Conservation (phyloP, 805 yeast species). For the Torulaspora gathmanii region DNA sequence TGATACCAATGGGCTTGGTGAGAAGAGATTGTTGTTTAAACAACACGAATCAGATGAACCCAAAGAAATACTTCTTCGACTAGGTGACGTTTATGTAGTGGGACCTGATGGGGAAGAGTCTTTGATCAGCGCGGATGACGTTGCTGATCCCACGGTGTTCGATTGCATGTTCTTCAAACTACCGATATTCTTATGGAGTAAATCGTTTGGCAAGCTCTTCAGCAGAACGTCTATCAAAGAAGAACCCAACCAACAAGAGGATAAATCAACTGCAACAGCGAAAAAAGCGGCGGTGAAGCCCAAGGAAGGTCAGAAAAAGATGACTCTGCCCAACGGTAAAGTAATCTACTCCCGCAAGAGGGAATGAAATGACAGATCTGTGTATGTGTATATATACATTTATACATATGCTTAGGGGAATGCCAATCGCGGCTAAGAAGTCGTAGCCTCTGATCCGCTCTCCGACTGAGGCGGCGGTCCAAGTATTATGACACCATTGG, state of each 20-base stretch:
- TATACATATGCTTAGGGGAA: conserved; percentile 1
- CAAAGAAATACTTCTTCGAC: conserved; percentile 50
- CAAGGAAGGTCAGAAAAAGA: conserved; percentile 43
- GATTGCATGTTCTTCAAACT: conserved; percentile 45
- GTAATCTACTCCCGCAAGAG: conserved; percentile 43
- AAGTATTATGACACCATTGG: conserved; percentile 34
- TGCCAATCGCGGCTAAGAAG: not conserved
- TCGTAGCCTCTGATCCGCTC: not conserved
- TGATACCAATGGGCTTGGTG: conserved; percentile 53
- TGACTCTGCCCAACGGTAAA: conserved; percentile 58
- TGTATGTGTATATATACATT: conserved; percentile 3
- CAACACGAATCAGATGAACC: conserved; percentile 43
- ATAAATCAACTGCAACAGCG: conserved; percentile 7
- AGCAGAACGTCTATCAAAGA: conserved; percentile 8
- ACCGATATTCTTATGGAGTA: conserved; percentile 45
- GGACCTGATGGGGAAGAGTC: conserved; percentile 42
- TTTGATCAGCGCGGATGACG: conserved; percentile 45
- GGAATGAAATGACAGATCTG: conserved; percentile 3
- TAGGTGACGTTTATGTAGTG: conserved; percentile 54
- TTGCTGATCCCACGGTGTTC: conserved; percentile 45
- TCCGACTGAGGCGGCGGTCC: conserved; percentile 28
- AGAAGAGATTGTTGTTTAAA: conserved; percentile 41
- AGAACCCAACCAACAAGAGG: conserved; percentile 9
- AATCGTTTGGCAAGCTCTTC: conserved; percentile 39
- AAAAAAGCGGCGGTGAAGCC: conserved; percentile 11